Conservation (phyloP, 2,329 filamentous ascomycete genomes). For the Trichophaea hybrida region DNA sequence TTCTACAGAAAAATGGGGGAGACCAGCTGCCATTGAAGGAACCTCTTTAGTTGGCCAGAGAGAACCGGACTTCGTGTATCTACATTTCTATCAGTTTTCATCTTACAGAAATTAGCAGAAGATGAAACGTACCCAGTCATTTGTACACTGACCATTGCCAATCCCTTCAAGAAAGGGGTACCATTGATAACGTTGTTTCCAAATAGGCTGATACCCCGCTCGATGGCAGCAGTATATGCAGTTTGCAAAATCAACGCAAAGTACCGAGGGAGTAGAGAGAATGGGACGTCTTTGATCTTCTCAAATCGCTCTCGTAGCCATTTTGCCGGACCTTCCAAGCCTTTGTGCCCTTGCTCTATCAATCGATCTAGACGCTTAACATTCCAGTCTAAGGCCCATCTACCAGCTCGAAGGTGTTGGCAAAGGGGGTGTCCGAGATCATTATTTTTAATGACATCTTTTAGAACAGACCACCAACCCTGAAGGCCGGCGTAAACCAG, state of each 20-base stretch:
- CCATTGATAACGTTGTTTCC: slow-evolving; percentile 60
- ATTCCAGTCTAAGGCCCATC: slow-evolving; percentile 87
- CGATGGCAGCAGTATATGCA: slow-evolving; percentile 70
- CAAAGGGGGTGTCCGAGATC: slow-evolving; percentile 86
- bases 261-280: slow-evolving; percentile 80
- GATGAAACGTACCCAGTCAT: slow-evolving; percentile 55
- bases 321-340: slow-evolving; percentile 49
- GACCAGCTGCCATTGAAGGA: slow-evolving; percentile 74
- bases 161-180: slow-evolving; percentile 74
- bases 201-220: slow-evolving; percentile 66
- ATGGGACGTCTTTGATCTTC: slow-evolving; percentile 70
- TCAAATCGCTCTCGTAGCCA: slow-evolving; percentile 82
- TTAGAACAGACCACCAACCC: slow-evolving; percentile 91
- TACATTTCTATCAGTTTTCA: slow-evolving; percentile 5
- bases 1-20: slow-evolving; percentile 84
- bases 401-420: slow-evolving; percentile 77
- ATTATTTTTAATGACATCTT: slow-evolving; percentile 72
- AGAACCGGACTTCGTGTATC: slow-evolving; percentile 61
- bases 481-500: slow-evolving; percentile 94
- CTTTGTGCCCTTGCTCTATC: slow-evolving; percentile 44
- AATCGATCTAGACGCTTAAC: slow-evolving; percentile 62
- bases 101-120: not conserved
- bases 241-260: slow-evolving; percentile 82
- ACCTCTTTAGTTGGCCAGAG: slow-evolving; percentile 75
- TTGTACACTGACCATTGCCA: slow-evolving; percentile 85